phyloP scores from a whole-genome alignment of 768 basidiomycete genomes.

The Termitomyces sp. region DNA sequence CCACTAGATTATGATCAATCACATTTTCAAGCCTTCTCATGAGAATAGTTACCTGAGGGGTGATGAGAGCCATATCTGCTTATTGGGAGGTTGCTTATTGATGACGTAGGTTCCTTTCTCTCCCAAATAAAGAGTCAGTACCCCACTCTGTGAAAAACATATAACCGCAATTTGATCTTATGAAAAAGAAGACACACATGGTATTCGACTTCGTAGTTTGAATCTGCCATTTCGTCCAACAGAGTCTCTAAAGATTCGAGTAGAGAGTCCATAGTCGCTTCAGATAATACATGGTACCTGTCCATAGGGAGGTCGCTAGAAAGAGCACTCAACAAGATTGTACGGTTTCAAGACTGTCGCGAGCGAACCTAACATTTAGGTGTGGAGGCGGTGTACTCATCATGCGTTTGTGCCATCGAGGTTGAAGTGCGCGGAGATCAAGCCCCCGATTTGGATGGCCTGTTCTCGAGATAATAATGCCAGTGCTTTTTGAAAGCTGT shows the following conservation, averaged over 20 bases:
- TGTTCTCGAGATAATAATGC: neutral
- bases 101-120: conserved; percentile 85
- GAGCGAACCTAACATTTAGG: conserved; percentile 46
- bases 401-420: conserved; percentile 20
- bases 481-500: conserved; percentile 1
- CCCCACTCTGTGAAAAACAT: conserved; percentile 61
- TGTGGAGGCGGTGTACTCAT: conserved; percentile 54
- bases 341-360: neutral
- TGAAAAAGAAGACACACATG: conserved; percentile 43
- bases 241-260: conserved; percentile 71
- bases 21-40: neutral
- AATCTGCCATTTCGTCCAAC: conserved; percentile 51
- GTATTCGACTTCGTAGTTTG: conserved; percentile 81
- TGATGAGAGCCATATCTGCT: conserved; percentile 94
- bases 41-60: conserved; percentile 60
- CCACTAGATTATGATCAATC: conserved; percentile 44
- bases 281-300: conserved; percentile 66
- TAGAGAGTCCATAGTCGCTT: conserved; percentile 70
- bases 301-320: conserved; percentile 46
- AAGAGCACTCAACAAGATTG: neutral
- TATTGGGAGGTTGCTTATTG: conserved; percentile 96
- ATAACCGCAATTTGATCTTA: neutral
- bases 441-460: neutral
- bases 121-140: conserved; percentile 76
- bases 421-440: neutral